Evolutionary conservation across 2,329 filamentous ascomycete genomes (phyloP), one percentile per base, ranked within the genome.

Genomic region (Stemphylium beticola): DNA sequence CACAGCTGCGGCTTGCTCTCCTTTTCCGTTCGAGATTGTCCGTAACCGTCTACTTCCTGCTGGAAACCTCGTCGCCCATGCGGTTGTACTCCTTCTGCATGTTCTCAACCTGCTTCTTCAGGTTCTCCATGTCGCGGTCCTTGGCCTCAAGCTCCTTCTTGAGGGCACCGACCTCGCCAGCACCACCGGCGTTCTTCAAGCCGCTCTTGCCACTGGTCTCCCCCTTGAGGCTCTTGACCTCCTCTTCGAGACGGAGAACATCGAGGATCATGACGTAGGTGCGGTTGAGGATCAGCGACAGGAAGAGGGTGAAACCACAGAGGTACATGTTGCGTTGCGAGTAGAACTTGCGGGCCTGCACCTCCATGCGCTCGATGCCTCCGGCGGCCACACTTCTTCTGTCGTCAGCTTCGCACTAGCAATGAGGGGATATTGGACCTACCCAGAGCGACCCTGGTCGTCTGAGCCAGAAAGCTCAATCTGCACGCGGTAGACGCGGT

Each of bases 291-390:
- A 99, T 99, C 62, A 99, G 85, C 49, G 93, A 98, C 59, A 99
- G 89, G 87, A 99, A 98, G 61, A 99, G 89, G 4, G 95, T 99
- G 84, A 99, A 99, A 69, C 95, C 95, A 79, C 95, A 98, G 59
- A 99, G 92, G 82, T 99, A 99, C 95, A 99, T 99, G 87, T 99
- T 99, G 78, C 95, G 93, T 83, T 99, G 93, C 59, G 93, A 96
- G 85, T 99, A 99, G 84, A 99, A 99, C 81, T 99, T 99, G 85
- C 95, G 92, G 64, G 95, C 93, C 79, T 99, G 95, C 47, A 98
- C 93, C 81, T 99, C 95, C 85, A 96, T 92, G 62, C 95, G 93
- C 76, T 98, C 95, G 74, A 91, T 89, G 61, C 95, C 80, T 41
- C 79, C 93, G 56, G 93, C 87, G 46, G 87, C 85, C 53, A 83